A percentile compares a stretch with the other conserved stretches of the same genome.
These are phyloP conservation scores for Trametes maxima DNA, from an alignment of 768 basidiomycete genomes.

Conservation along the genomic window DNA sequence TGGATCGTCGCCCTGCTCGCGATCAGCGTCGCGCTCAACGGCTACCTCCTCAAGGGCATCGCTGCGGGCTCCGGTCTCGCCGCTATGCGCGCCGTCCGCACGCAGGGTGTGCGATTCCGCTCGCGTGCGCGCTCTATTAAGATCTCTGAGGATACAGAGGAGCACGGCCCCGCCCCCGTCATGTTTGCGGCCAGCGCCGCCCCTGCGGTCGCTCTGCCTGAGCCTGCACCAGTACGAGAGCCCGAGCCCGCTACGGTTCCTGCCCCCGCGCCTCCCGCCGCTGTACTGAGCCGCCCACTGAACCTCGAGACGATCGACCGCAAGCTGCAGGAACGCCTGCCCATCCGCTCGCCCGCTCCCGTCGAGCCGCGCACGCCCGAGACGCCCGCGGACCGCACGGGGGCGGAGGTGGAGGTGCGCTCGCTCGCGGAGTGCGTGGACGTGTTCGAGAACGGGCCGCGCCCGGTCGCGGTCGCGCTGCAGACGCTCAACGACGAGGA, in stretches of 20 bases:
- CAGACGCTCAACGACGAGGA: constrained; percentile 86
- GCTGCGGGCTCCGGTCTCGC: constrained; percentile 51
- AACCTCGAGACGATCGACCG: constrained; percentile 61
- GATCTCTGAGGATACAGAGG: constrained; percentile 19
- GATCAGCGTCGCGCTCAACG: constrained; percentile 87
- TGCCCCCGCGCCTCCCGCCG: constrained; percentile 7
- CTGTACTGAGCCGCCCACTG: constrained; percentile 40
- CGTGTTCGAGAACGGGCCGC: constrained; percentile 75
- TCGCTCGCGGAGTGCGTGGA: constrained; percentile 77
- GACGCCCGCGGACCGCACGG: constrained; percentile 19
- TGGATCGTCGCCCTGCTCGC: constrained; percentile 91
- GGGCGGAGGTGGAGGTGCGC: constrained; percentile 38
- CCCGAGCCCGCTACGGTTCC: constrained; percentile 12
- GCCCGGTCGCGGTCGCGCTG: constrained; percentile 58
- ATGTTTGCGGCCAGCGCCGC: constrained; percentile 25
- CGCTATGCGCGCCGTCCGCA: constrained; percentile 25
- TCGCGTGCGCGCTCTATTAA: constrained; percentile 26
- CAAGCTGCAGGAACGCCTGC: constrained; percentile 44
- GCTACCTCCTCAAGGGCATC: constrained; percentile 88
- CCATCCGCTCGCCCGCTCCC: constrained; percentile 26
- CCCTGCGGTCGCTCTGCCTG: constrained; percentile 17
- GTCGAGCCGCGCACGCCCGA: constrained; percentile 29
- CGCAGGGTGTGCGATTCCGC: constrained; percentile 30
- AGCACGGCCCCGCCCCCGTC: constrained; percentile 20
- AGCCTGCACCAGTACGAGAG: constrained; percentile 8